Evolutionary conservation across 2,329 filamentous ascomycete genomes (phyloP), one percentile per base, ranked within the genome.

Genomic region (Scytalidium lignicola): DNA sequence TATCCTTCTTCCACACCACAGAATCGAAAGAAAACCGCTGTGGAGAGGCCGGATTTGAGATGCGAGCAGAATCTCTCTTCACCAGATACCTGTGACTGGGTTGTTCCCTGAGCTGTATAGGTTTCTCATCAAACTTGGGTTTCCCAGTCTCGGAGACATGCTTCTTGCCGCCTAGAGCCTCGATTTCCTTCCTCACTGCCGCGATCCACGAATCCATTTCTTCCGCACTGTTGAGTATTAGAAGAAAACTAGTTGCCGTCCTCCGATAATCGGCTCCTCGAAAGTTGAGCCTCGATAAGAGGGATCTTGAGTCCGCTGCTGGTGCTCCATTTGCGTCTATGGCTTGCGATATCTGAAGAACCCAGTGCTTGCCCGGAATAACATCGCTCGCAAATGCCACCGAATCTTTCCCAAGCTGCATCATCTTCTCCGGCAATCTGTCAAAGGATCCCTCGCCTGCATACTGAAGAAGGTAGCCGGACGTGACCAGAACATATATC

Each of bases 331-430:
- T 78, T 2, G 77, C 67, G 44, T 83, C 82, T 49, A 82, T 80
- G 8, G 74, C 71, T 29, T 88, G 85, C 2, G 82, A 85, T 19
- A 92, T 80, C 57, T 90, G 87, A 13, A 92, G 66, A 5, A 92
- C 88, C 81, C 86, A 91, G 60, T 90, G 87, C 52, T 81, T 82
- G 5, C 88, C 88, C 2, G 87, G 86, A 48, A 92, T 89, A 13
- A 86, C 74, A 62, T 93, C 88, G 56, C 83, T 90, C 1, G 85
- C 88, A 65, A 90, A 92, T 4, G 86, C 88, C 10, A 86, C 87
- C 2, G 88, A 91, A 43, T 86, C 79, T 54, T 81, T 83, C n/a
- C 81, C 80, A 3, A 93, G 70, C 44, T 84, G 82, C 50, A 92
- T 70, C 28, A 87, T 74, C 65, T 84, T 88, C 64, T 93, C 88